A percentile compares a stretch with the other conserved stretches of the same genome.
phyloP scores from a whole-genome alignment of 805 yeast species.

The Yarrowia phangngaensis region DNA sequence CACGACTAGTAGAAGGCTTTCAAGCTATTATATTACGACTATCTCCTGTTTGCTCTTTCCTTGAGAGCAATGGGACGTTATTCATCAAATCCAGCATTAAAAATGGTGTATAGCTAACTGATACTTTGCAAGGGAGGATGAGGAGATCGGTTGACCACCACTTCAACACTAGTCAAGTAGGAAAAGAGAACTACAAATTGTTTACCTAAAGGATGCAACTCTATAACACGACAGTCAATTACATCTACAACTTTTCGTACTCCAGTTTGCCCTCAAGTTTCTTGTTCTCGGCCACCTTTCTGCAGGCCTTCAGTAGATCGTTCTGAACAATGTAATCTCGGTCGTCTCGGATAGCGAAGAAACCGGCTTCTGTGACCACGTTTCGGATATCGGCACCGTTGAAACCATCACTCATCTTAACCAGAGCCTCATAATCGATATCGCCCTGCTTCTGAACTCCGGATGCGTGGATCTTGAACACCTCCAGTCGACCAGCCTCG shows the following conservation, averaged over 20 bases:
- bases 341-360: constrained; percentile 96
- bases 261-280: constrained; percentile 94
- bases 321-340: constrained; percentile 90
- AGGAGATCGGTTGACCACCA: too few species aligned
- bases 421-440: constrained; percentile 94
- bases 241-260: constrained; percentile 77
- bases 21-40: too few species aligned
- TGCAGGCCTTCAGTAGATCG: constrained; percentile 95
- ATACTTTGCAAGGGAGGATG: too few species aligned
- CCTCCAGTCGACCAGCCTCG: constrained; percentile 90
- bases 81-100: too few species aligned
- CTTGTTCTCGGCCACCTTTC: constrained; percentile 95
- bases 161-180: too few species aligned
- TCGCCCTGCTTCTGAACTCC: constrained; percentile 88
- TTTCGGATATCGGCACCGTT: constrained; percentile 98
- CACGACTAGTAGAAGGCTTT: too few species aligned
- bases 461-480: constrained; percentile 87
- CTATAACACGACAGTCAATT: neutral
- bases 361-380: constrained; percentile 97
- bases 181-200: too few species aligned
- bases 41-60: too few species aligned
- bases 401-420: constrained; percentile 98
- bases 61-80: too few species aligned
- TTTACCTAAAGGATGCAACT: neutral
- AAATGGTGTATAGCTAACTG: too few species aligned